Evolutionary conservation across 305 asterid genomes (phyloP), one percentile per base, ranked within the genome.

Genomic region (Ilex paraguariensis): DNA sequence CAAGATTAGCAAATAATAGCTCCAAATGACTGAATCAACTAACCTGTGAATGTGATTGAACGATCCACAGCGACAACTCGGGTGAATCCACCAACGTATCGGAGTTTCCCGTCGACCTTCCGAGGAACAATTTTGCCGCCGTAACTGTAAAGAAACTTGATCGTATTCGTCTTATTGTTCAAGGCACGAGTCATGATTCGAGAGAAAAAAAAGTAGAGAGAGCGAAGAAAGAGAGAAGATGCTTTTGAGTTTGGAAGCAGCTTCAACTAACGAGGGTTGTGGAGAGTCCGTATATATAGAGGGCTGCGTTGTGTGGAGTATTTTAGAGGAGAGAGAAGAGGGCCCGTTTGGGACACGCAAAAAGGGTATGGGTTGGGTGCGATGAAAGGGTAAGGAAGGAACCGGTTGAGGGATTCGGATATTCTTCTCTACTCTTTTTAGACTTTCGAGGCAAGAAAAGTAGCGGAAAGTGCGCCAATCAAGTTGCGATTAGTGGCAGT

Each of bases 401-500:
- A 21, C 28, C 28, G 28, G 28, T 21, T 21, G 28, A 21, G 28
- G 28, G 28, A 21, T 21, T 21, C 28, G 28, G 28, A 21, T 21
- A 21, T 21, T 21, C 28, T 21, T 21, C 28, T 21, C 1, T 21
- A 1, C 2, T 1, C 28, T 21, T 21, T 21, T 21, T 21, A 21
- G 28, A 21, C 28, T 21, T 21, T 21, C 28, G 28, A 21, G 28
- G 28, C 28, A 62, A 15, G 66, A 62, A 51, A 57, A 62, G 50
- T 16, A 54, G 66, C 3, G 32, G 50, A 57, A 62, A 21, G 28
- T 21, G 28, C 1, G 28, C 67, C 77, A 70, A 10, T 67, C 59
- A 62, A 75, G 58, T 1, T 14, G 51, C 12, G 75, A 73, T 73
- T 65, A 67, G 84, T 79, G 84, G 81, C 77, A 56, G n/a, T 30